Percentiles rank a stretch among this genome's conserved stretches.
phyloP scores from a whole-genome alignment of 108 stramenopile genomes.

The Pseudonitzschia multiseries region DNA sequence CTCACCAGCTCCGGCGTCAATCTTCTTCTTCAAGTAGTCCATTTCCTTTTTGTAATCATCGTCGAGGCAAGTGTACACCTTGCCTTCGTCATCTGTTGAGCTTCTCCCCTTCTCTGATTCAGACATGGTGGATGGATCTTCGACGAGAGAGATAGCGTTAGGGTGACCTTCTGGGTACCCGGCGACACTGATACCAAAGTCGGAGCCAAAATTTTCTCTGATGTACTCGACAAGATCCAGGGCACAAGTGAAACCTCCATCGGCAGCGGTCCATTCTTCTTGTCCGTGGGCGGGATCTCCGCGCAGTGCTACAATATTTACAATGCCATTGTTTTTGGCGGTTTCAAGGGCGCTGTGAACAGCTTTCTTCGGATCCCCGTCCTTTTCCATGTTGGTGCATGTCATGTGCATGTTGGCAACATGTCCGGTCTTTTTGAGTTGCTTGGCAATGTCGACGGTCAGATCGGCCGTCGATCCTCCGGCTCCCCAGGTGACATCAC shows the following conservation, averaged over 20 bases:
- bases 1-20: conserved; percentile 93
- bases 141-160: conserved; percentile 86
- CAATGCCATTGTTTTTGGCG: conserved; percentile 84
- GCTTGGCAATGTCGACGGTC: conserved; percentile 86
- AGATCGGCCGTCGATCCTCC: conserved; percentile 98
- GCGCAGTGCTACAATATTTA: conserved; percentile 98
- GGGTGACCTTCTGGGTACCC: conserved; percentile 99
- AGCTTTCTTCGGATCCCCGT: conserved; percentile 76
- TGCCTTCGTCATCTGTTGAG: conserved; percentile 65
- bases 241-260: conserved; percentile 97
- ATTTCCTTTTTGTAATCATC: conserved; percentile 96
- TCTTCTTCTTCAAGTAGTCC: conserved; percentile 95
- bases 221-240: conserved; percentile 98
- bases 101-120: conserved; percentile 82
- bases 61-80: conserved; percentile 89
- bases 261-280: conserved; percentile 93
- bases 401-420: conserved; percentile 99
- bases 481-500: conserved; percentile 99
- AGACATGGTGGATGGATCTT: conserved; percentile 72
- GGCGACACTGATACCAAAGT: conserved; percentile 94
- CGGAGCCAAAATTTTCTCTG: conserved; percentile 83
- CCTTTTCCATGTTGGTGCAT: conserved; percentile 98
- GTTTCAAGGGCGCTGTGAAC: conserved; percentile 84
- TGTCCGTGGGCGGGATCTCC: conserved; percentile 99
- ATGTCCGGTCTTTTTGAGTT: conserved; percentile 85